These are phyloP conservation scores for Nidularia sp. DNA, from an alignment of 768 basidiomycete species.

Conservation along the genomic window DNA sequence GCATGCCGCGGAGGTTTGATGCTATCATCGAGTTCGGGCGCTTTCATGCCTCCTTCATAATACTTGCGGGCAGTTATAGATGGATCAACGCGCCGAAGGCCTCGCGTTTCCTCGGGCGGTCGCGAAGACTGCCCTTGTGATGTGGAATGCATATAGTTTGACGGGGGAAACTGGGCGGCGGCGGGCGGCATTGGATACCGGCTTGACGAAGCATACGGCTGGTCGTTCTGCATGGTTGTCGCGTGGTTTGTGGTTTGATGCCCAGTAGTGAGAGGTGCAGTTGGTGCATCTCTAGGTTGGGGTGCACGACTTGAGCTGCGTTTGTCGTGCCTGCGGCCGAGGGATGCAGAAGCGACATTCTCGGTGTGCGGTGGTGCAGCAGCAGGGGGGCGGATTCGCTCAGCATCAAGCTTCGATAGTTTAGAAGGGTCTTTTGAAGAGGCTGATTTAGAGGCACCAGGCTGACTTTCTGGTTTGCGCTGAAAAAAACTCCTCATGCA, in stretches of 20 bases:
- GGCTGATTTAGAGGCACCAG: constrained; percentile 24
- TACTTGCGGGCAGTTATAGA: background rate
- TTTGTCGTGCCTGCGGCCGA: constrained; percentile 20
- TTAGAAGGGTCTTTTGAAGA: constrained; percentile 30
- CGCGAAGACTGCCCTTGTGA: background rate
- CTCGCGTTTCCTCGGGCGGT: background rate
- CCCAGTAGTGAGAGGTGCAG: background rate
- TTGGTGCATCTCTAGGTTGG: constrained; percentile 6
- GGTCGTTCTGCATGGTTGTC: background rate
- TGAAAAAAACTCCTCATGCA: constrained; percentile 53
- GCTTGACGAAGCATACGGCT: background rate
- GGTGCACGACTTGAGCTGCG: constrained; percentile 22
- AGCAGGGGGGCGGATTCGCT: constrained; percentile 21
- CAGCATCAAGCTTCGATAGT: constrained; percentile 22
- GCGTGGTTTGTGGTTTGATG: background rate
- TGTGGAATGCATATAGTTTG: background rate
- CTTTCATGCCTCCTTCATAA: background rate
- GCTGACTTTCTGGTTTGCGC: constrained; percentile 39
- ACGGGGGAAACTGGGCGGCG: background rate
- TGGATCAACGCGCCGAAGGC: background rate
- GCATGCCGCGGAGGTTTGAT: constrained; percentile 5
- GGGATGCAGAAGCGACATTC: background rate
- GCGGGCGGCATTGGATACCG: background rate
- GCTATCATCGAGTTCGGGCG: background rate
- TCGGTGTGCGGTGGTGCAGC: constrained; percentile 6